A percentile compares a stretch with the other conserved stretches of the same genome.
These are phyloP conservation scores for Colletotrichum gloeosporioides DNA, from an alignment of 2,329 filamentous ascomycete species.

Conservation along the genomic window DNA sequence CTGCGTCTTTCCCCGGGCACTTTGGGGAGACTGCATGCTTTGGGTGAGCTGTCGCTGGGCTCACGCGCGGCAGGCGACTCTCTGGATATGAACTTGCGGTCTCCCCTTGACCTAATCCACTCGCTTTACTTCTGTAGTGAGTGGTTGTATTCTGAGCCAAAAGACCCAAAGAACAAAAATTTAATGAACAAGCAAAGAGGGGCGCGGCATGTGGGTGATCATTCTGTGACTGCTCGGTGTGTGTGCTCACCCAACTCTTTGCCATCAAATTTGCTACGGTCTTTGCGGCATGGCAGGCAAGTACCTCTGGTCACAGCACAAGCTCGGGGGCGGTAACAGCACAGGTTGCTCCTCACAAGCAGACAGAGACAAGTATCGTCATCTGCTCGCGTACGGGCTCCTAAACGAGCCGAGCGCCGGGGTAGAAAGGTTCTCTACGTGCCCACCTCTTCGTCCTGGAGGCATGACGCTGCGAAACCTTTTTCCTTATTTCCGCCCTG, in stretches of 20 bases:
- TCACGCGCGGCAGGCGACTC: not conserved
- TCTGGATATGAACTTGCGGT: constrained; percentile 5
- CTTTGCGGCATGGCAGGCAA: constrained; percentile 2
- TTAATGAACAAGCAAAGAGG: constrained; percentile 18
- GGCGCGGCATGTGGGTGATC: constrained; percentile 15
- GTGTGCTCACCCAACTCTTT: constrained; percentile 1
- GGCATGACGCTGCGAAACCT: not conserved
- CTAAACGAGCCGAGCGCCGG: not conserved
- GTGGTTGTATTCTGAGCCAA: constrained; percentile 22
- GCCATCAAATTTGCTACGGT: not conserved
- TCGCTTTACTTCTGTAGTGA: constrained; percentile 11
- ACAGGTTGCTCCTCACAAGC: not conserved
- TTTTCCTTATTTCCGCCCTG: not conserved
- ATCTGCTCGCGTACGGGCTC: not conserved
- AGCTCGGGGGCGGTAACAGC: not conserved
- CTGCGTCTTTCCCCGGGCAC: not conserved
- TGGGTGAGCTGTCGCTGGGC: not conserved
- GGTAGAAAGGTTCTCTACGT: not conserved
- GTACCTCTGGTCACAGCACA: not conserved
- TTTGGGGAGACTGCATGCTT: not conserved
- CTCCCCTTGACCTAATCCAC: constrained; percentile 11
- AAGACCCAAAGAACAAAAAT: constrained; percentile 10
- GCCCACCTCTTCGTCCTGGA: not conserved
- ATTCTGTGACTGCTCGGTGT: constrained; percentile 18
- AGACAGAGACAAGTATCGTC: not conserved